Evolutionary conservation across 768 basidiomycete species (phyloP).

Genomic region (Neoboletus magnificus): DNA sequence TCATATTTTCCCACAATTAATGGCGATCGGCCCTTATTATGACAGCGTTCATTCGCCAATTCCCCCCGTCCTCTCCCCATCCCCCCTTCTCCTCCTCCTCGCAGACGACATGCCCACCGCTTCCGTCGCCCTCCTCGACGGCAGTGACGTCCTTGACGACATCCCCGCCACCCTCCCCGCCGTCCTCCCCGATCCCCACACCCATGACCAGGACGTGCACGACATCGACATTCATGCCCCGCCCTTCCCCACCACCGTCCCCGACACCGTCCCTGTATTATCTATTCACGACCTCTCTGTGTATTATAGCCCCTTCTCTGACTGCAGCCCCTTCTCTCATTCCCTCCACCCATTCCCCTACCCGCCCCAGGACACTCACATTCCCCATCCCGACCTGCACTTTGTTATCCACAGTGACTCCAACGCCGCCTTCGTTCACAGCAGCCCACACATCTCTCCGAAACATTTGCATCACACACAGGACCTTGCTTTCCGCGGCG

Average conservation of each 20-base stretch:
- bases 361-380: slow-evolving; percentile 23
- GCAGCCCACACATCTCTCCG: slow-evolving; percentile 24
- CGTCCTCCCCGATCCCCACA: slow-evolving; percentile 22
- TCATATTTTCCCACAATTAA: slow-evolving; percentile 29
- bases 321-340: slow-evolving; percentile 22
- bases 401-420: slow-evolving; percentile 25
- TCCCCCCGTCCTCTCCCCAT: slow-evolving; percentile 15
- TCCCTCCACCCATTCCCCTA: slow-evolving; percentile 25
- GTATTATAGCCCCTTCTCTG: slow-evolving; percentile 34
- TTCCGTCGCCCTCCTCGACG: slow-evolving; percentile 18
- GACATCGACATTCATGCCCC: slow-evolving; percentile 33
- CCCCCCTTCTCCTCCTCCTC: background rate
- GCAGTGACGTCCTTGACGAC: slow-evolving; percentile 20
- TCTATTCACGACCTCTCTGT: slow-evolving; percentile 29
- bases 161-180: slow-evolving; percentile 7
- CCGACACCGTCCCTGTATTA: slow-evolving; percentile 30
- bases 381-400: slow-evolving; percentile 27
- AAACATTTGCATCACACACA: slow-evolving; percentile 29
- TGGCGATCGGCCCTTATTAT: slow-evolving; percentile 33
- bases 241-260: slow-evolving; percentile 18
- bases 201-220: slow-evolving; percentile 28
- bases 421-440: slow-evolving; percentile 15
- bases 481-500: slow-evolving; percentile 17
- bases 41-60: slow-evolving; percentile 23
- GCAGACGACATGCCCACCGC: slow-evolving; percentile 21